Evolutionary conservation across 805 yeast genomes (phyloP).

Genomic region (Saturnispora silvae): DNA sequence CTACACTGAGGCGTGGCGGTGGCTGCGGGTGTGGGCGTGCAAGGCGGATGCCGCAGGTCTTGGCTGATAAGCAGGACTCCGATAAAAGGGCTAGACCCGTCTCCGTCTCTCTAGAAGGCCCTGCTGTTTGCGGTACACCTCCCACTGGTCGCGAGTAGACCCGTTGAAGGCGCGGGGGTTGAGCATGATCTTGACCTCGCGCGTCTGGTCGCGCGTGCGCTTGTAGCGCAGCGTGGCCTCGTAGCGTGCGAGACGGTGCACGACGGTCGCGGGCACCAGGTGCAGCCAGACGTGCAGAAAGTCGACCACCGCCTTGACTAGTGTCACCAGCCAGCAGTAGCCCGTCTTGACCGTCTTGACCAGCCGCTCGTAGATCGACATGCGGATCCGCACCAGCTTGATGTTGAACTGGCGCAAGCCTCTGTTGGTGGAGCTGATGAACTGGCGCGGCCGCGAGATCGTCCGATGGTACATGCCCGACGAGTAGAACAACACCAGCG

Average conservation of each 20-base stretch:
- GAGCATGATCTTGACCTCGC: constrained; percentile 58
- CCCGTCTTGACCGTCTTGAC: constrained; percentile 1
- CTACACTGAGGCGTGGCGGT: too few relatives aligned
- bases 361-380: constrained; percentile 10
- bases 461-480: constrained; percentile 88
- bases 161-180: constrained; percentile 75
- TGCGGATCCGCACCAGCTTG: constrained; percentile 54
- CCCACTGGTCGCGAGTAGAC: constrained; percentile 90
- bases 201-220: constrained; percentile 10
- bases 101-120: constrained; percentile 80
- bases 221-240: constrained; percentile 4
- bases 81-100: constrained; percentile 25
- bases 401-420: constrained; percentile 79
- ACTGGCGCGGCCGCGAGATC: constrained; percentile 69
- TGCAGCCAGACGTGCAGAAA: constrained; percentile 6
- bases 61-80: too few relatives aligned
- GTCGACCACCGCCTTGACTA: neutral
- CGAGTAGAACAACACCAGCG: constrained; percentile 66
- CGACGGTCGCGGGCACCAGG: constrained; percentile 2
- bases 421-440: constrained; percentile 74
- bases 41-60: too few relatives aligned
- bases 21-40: too few relatives aligned
- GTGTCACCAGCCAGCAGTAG: constrained; percentile 1
- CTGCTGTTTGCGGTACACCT: constrained; percentile 80
- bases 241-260: constrained; percentile 5